These are phyloP conservation scores for Tolypocladium cylindrosporum DNA, from an alignment of 2,329 filamentous ascomycete genomes.

Conservation along the genomic window DNA sequence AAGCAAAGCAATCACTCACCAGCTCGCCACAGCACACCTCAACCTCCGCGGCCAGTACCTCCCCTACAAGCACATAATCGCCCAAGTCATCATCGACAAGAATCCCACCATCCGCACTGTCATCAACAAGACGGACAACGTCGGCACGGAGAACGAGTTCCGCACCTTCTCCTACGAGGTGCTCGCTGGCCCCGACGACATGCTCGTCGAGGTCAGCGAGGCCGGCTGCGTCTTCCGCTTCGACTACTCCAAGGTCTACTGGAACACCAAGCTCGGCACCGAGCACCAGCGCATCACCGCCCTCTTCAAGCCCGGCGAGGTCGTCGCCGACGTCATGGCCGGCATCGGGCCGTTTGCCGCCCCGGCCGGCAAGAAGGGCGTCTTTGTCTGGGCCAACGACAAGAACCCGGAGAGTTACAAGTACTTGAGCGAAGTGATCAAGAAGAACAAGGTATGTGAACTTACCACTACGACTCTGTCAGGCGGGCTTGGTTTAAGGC, in stretches of 20 bases:
- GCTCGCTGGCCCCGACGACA: constrained; percentile 68
- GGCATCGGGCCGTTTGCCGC: constrained; percentile 93
- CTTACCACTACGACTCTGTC: neutral
- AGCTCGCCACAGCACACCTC: constrained; percentile 57
- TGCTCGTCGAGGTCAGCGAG: constrained; percentile 76
- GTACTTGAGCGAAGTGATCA: constrained; percentile 59
- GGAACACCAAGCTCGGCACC: constrained; percentile 85
- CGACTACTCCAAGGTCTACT: constrained; percentile 95
- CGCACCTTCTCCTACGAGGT: constrained; percentile 91
- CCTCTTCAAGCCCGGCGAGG: constrained; percentile 73
- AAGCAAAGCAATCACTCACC: neutral
- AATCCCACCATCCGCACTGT: constrained; percentile 74
- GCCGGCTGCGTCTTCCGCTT: constrained; percentile 81
- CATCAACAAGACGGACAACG: constrained; percentile 90
- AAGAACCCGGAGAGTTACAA: constrained; percentile 84
- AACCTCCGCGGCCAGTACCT: constrained; percentile 78
- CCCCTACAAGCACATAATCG: constrained; percentile 80
- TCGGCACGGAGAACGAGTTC: constrained; percentile 76
- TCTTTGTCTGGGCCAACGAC: constrained; percentile 96
- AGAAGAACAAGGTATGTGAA: constrained; percentile 63
- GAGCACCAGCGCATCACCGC: constrained; percentile 77
- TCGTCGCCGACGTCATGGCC: constrained; percentile 93
- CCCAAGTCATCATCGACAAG: constrained; percentile 80
- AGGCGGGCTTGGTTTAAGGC: neutral
- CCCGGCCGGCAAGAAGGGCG: constrained; percentile 78